These are phyloP conservation scores for Epithele typhae DNA, from an alignment of 768 basidiomycete genomes.

Conservation along the genomic window DNA sequence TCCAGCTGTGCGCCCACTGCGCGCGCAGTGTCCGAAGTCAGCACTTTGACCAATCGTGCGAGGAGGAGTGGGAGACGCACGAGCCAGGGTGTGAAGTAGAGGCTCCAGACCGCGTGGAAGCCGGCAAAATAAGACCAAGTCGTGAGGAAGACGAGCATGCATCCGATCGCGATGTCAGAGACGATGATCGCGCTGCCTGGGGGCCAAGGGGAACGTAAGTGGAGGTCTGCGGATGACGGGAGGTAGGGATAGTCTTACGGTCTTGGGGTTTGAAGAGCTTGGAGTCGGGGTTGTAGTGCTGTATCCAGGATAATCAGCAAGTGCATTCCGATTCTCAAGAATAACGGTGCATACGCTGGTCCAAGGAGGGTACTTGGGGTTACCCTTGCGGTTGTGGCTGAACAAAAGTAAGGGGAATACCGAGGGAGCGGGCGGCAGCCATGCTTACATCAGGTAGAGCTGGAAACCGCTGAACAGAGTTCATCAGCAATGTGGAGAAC, in stretches of 20 bases:
- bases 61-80: conserved; percentile 30
- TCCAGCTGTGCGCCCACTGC: conserved; percentile 41
- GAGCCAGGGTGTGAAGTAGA: conserved; percentile 49
- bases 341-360: conserved; percentile 15
- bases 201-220: too few species aligned
- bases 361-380: conserved; percentile 23
- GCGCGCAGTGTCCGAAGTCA: not conserved
- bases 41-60: not conserved
- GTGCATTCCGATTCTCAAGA: too few species aligned
- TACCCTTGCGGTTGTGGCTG: conserved; percentile 22
- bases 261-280: conserved; percentile 43
- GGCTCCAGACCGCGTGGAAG: conserved; percentile 29
- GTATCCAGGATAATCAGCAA: not conserved
- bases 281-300: conserved; percentile 31
- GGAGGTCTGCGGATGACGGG: too few species aligned
- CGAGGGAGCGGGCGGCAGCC: not conserved
- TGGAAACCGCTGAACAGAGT: conserved; percentile 17
- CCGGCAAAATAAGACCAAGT: conserved; percentile 28
- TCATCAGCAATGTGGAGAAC: too few species aligned
- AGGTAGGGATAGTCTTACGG: conserved; percentile 21
- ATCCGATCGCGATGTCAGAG: conserved; percentile 38
- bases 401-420: not conserved
- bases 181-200: conserved; percentile 29
- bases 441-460: conserved; percentile 21
- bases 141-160: conserved; percentile 34